Percentiles rank a stretch among this genome's conserved stretches.
These are phyloP conservation scores for Stagonosporopsis vannaccii DNA, from an alignment of 2,329 filamentous ascomycete genomes.

Conservation along the genomic window DNA sequence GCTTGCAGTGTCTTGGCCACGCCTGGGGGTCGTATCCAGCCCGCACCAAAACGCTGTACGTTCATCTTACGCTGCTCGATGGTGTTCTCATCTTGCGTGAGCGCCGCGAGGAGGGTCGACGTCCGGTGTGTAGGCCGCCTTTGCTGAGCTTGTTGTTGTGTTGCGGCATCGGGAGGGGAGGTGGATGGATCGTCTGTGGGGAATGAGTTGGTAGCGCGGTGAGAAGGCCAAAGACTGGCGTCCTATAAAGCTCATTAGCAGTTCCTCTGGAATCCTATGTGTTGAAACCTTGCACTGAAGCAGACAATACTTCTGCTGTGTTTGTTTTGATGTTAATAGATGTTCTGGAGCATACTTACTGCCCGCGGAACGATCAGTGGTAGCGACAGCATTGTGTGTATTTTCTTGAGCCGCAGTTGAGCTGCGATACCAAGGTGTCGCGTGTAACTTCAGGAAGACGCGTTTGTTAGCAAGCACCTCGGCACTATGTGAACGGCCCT, in stretches of 20 bases:
- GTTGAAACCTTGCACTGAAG: neutral
- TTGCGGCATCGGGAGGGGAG: conserved; percentile 26
- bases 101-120: conserved; percentile 70
- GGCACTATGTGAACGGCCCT: conserved; percentile 4
- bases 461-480: conserved; percentile 12
- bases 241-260: conserved; percentile 32
- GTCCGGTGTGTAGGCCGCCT: conserved; percentile 53
- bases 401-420: neutral
- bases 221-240: conserved; percentile 41
- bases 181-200: conserved; percentile 28
- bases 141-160: conserved; percentile 24
- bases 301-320: neutral
- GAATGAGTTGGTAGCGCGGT: conserved; percentile 28
- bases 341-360: conserved; percentile 16
- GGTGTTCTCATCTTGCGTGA: conserved; percentile 78
- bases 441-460: conserved; percentile 6
- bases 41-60: conserved; percentile 84
- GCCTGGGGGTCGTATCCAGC: conserved; percentile 90
- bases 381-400: conserved; percentile 32
- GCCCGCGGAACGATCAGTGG: conserved; percentile 36
- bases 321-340: neutral
- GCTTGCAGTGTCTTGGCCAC: conserved; percentile 89
- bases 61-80: conserved; percentile 79
- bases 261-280: neutral
- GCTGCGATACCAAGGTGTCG: conserved; percentile 1